Evolutionary conservation across 1,139 yeast genomes (phyloP).

Genomic region (Taphrina pruni): DNA sequence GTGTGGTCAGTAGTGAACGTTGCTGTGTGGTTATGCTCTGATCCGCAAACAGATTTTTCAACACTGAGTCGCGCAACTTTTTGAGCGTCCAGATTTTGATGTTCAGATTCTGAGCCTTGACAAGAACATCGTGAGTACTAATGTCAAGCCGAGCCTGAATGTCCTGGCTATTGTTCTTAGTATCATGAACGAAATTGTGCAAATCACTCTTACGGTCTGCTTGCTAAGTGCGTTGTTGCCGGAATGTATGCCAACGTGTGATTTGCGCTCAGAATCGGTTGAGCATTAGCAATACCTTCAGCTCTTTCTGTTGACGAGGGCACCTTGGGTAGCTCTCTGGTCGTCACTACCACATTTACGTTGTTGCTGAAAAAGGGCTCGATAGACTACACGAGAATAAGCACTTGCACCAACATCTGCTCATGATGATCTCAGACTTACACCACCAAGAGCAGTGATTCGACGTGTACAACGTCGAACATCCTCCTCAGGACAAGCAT

Average conservation of each 20-base stretch:
- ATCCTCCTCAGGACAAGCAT: constrained; percentile 61
- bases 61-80: constrained; percentile 66
- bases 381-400: constrained; percentile 52
- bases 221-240: background rate
- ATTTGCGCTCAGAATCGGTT: background rate
- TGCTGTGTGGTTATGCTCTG: constrained; percentile 41
- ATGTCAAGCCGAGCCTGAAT: background rate
- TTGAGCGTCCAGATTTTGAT: constrained; percentile 89
- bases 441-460: constrained; percentile 51
- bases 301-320: background rate
- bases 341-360: constrained; percentile 84
- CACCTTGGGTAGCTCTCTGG: constrained; percentile 51
- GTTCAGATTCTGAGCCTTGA: constrained; percentile 64
- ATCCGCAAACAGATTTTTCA: constrained; percentile 69
- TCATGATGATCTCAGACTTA: constrained; percentile 41
- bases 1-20: constrained; percentile 45
- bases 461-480: constrained; percentile 51
- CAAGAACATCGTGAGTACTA: constrained; percentile 63
- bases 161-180: background rate
- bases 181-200: background rate
- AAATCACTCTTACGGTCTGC: constrained; percentile 6
- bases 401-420: background rate
- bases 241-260: background rate
- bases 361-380: constrained; percentile 76
- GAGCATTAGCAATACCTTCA: background rate